Percentiles rank a stretch among this genome's conserved stretches.
These are phyloP conservation scores for Neonectria hederae DNA, from an alignment of 2,329 filamentous ascomycete genomes.

Conservation along the genomic window DNA sequence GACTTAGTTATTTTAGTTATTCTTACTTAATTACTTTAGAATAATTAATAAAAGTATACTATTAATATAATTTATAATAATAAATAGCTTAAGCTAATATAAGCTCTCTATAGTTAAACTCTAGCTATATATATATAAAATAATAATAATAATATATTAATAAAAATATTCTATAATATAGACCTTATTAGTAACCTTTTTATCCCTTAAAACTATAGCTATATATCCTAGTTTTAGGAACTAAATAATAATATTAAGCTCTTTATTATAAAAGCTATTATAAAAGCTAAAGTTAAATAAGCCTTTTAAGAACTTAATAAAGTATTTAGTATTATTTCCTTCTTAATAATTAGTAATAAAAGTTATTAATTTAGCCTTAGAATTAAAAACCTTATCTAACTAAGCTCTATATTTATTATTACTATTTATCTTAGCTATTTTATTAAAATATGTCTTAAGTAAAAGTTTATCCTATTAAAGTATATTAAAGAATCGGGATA, in stretches of 20 bases:
- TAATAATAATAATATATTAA: slow-evolving; percentile 44
- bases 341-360: slow-evolving; percentile 33
- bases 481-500: no score
- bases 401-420: slow-evolving; percentile 37
- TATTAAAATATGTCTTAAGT: slow-evolving; percentile 32
- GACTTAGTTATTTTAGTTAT: slow-evolving; percentile 35
- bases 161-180: slow-evolving; percentile 40
- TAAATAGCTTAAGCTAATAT: slow-evolving; percentile 46
- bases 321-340: slow-evolving; percentile 27
- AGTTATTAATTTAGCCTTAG: slow-evolving; percentile 31
- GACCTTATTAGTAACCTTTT: slow-evolving; percentile 47
- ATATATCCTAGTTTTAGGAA: slow-evolving; percentile 41
- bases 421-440: slow-evolving; percentile 34
- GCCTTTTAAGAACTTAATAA: slow-evolving; percentile 39
- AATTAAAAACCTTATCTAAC: slow-evolving; percentile 29
- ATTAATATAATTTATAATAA: slow-evolving; percentile 46
- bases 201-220: slow-evolving; percentile 33
- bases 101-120: slow-evolving; percentile 44
- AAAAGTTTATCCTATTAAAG: no score
- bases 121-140: slow-evolving; percentile 42
- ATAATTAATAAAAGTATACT: slow-evolving; percentile 36
- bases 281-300: slow-evolving; percentile 44
- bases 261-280: slow-evolving; percentile 32
- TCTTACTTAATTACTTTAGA: slow-evolving; percentile 38
- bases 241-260: slow-evolving; percentile 33